Evolutionary conservation across 352 stramenopile species (phyloP).

Genomic region (Phytopythium vexans): DNA sequence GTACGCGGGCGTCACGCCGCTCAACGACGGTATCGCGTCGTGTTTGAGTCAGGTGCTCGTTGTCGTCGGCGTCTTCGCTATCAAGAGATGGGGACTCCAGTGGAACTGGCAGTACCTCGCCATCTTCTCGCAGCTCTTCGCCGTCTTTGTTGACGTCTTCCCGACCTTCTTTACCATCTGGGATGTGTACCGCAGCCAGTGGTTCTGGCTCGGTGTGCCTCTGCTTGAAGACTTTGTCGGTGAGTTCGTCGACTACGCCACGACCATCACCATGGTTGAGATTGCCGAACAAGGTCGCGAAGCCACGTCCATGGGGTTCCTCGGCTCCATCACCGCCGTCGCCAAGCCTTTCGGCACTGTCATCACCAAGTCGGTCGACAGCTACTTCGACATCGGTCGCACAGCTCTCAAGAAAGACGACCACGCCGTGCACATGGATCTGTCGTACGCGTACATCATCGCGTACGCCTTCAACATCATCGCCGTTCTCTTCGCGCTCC

Average conservation of each 20-base stretch:
- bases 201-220: conserved; percentile 32
- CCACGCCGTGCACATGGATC: conserved; percentile 23
- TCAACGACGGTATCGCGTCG: conserved; percentile 17
- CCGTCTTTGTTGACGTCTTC: conserved; percentile 26
- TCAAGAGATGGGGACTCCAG: conserved; percentile 30
- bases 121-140: conserved; percentile 21
- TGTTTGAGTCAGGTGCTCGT: conserved; percentile 19
- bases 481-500: conserved; percentile 21
- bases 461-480: conserved; percentile 32
- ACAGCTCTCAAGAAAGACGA: conserved; percentile 16
- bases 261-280: conserved; percentile 27
- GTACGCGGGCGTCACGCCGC: conserved; percentile 14
- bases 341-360: conserved; percentile 23
- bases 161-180: conserved; percentile 35
- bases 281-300: conserved; percentile 28
- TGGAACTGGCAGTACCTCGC: conserved; percentile 37
- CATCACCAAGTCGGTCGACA: conserved; percentile 36
- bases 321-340: conserved; percentile 18
- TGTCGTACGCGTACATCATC: conserved; percentile 37
- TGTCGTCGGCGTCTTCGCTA: conserved; percentile 18
- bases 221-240: conserved; percentile 27
- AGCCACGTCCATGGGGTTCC: conserved; percentile 26
- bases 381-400: conserved; percentile 27
- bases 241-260: conserved; percentile 19
- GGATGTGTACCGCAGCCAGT: conserved; percentile 35